A percentile compares a stretch with the other conserved stretches of the same genome.
These are phyloP conservation scores for Heliocybe sulcata DNA, from an alignment of 1,284 basidiomycete species.

Conservation along the genomic window DNA sequence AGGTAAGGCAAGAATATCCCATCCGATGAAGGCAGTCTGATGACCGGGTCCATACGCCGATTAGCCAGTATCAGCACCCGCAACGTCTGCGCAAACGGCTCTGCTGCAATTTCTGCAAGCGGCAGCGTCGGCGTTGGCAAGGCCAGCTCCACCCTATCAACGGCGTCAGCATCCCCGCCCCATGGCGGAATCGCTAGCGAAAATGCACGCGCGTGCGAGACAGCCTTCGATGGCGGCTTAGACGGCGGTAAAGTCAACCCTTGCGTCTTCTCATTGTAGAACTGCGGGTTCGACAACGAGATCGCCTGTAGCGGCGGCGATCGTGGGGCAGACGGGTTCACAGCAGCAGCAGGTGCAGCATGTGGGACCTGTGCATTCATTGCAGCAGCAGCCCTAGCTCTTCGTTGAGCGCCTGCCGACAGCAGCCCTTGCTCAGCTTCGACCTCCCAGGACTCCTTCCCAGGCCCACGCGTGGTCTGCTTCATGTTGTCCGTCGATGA, in stretches of 20 bases:
- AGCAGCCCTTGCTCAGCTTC: conserved; percentile 27
- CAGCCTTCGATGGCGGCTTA: background rate
- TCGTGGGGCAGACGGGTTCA: conserved; percentile 12
- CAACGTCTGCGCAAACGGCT: conserved; percentile 55
- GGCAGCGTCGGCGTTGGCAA: conserved; percentile 65
- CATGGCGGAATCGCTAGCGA: conserved; percentile 36
- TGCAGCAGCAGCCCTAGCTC: conserved; percentile 19
- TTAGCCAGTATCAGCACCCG: conserved; percentile 55
- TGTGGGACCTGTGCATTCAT: conserved; percentile 8
- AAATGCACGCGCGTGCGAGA: background rate
- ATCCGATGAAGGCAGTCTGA: conserved; percentile 40
- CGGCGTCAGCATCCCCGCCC: conserved; percentile 4
- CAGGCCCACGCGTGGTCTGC: conserved; percentile 5
- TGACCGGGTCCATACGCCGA: conserved; percentile 55
- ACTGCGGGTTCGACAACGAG: conserved; percentile 44
- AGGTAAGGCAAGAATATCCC: conserved; percentile 39
- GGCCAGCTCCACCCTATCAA: conserved; percentile 28
- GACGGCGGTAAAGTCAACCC: conserved; percentile 34
- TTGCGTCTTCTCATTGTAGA: conserved; percentile 44
- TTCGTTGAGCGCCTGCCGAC: conserved; percentile 25
- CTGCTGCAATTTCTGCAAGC: conserved; percentile 46
- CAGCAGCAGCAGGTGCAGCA: background rate
- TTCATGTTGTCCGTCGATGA: background rate
- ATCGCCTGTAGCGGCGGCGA: conserved; percentile 4
- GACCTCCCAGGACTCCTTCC: conserved; percentile 28